Conservation (phyloP, 129 eudicot genomes). For the Ambrosia artemisiifolia region DNA sequence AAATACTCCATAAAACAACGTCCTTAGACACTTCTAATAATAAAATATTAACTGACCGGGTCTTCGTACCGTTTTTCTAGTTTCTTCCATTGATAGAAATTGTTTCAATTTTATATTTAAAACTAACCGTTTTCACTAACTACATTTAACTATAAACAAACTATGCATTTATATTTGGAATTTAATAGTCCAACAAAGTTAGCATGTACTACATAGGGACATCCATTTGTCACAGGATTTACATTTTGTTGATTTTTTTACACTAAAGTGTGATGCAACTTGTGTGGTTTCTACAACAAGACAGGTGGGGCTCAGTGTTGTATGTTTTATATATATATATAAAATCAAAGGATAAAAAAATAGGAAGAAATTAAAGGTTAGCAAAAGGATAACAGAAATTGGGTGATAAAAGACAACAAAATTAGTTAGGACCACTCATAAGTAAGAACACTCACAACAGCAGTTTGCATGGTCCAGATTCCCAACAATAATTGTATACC, state of each 20-base stretch:
- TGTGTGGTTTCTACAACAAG: conserved; percentile 17
- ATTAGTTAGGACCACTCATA: conserved; percentile 42
- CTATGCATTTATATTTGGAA: background rate
- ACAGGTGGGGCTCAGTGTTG: conserved; percentile 10
- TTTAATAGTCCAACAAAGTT: background rate
- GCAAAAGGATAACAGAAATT: conserved; percentile 36
- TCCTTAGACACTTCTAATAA: too few relatives aligned
- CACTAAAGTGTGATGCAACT: conserved; percentile 10
- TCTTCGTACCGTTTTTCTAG: too few relatives aligned
- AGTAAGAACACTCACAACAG: conserved; percentile 21
- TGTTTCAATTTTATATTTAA: too few relatives aligned
- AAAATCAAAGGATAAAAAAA: background rate
- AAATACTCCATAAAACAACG: too few relatives aligned
- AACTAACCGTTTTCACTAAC: too few relatives aligned
- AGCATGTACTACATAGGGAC: conserved; percentile 11
- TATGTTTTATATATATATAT: conserved; percentile 11
- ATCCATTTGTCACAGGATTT: conserved; percentile 21
- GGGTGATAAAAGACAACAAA: conserved; percentile 37
- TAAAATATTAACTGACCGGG: too few relatives aligned
- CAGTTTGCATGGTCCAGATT: conserved; percentile 36
- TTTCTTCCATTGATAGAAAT: too few relatives aligned
- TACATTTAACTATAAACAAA: background rate
- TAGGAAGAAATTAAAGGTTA: background rate
- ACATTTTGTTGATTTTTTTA: conserved; percentile 4
- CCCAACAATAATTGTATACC: conserved; percentile 35